Conservation (phyloP, 2,329 filamentous ascomycete genomes). For the Pseudogymnoascus sp. region DNA sequence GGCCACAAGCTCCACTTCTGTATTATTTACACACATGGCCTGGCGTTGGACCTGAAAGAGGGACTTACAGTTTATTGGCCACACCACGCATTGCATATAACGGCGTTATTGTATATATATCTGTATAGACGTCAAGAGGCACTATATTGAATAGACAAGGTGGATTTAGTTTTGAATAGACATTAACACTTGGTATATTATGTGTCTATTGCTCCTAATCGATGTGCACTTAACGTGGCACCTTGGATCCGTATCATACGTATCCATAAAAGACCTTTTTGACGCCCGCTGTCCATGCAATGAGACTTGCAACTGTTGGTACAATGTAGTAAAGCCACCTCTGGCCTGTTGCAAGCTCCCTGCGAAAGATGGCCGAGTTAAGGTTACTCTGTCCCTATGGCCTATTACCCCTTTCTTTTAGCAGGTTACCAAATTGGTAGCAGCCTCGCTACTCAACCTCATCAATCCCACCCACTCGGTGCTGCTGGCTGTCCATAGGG, state of each 20-base stretch:
- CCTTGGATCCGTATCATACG: background rate
- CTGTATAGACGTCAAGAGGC: background rate
- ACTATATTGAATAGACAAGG: background rate
- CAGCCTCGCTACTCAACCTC: background rate
- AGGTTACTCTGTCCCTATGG: background rate
- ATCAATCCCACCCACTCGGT: conserved; percentile 23
- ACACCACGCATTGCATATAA: conserved; percentile 4
- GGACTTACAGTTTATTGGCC: background rate
- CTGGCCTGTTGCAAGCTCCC: background rate
- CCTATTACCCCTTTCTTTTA: background rate
- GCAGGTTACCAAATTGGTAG: background rate
- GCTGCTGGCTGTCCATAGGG: conserved; percentile 45
- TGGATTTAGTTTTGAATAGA: background rate
- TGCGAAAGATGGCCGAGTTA: background rate
- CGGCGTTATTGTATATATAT: background rate
- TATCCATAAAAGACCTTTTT: conserved; percentile 1
- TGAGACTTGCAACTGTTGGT: background rate
- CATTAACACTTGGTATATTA: background rate
- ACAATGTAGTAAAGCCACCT: background rate
- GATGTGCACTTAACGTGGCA: background rate
- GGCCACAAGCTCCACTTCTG: background rate
- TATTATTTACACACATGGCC: background rate
- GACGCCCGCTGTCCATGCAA: conserved; percentile 1
- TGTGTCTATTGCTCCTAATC: conserved; percentile 3
- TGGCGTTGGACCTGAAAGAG: background rate